These are phyloP conservation scores for Angophora floribunda DNA, from an alignment of 345 rosid genomes.

Conservation along the genomic window DNA sequence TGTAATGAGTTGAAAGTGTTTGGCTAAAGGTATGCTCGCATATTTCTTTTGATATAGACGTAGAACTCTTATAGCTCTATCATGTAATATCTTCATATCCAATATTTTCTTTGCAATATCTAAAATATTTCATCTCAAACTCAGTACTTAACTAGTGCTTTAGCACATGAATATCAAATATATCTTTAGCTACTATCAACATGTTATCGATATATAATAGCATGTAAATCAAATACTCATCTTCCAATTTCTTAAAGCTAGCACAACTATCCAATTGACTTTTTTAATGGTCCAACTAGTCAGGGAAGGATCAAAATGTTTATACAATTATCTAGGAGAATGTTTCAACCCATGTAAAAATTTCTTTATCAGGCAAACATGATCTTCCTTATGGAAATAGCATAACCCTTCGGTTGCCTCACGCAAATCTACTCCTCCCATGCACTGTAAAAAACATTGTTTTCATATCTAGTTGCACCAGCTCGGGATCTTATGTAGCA, in stretches of 20 bases:
- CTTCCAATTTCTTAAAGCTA: not conserved
- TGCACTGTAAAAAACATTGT: rapidly evolving
- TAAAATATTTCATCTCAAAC: no score
- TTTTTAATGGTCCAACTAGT: not conserved
- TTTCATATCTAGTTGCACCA: not conserved
- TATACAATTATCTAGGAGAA: rapidly evolving
- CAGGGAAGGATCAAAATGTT: rapidly evolving
- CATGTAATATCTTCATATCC: not conserved
- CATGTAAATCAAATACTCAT: not conserved
- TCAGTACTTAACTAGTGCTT: rapidly evolving
- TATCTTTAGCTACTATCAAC: not conserved
- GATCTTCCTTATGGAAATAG: not conserved
- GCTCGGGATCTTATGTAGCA: rapidly evolving
- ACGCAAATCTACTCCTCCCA: not conserved
- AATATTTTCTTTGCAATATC: no score
- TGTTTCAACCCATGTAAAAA: not conserved
- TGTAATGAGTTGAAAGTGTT: no score
- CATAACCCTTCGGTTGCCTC: rapidly evolving
- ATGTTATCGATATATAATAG: not conserved
- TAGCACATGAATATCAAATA: not conserved
- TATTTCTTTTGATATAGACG: not conserved
- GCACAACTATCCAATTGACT: not conserved
- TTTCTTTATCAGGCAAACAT: not conserved
- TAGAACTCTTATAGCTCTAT: rapidly evolving
- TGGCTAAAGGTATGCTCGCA: not conserved